Percentiles rank a stretch among this genome's conserved stretches.
phyloP scores from a whole-genome alignment of 2,329 filamentous ascomycete species.

The Hypoxylon sp. region DNA sequence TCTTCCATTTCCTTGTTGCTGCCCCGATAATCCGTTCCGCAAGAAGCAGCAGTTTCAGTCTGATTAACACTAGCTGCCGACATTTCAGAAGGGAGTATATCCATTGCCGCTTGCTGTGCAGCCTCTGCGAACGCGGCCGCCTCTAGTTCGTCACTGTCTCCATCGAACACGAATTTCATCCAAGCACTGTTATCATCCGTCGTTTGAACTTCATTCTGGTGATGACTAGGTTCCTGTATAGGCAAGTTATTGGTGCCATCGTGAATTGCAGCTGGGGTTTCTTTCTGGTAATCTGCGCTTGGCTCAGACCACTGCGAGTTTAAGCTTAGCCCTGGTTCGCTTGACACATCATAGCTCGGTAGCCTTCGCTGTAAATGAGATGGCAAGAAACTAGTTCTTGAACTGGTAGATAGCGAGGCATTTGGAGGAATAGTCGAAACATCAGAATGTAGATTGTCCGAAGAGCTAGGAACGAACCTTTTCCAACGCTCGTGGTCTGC shows the following conservation, averaged over 20 bases:
- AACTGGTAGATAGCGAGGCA: conserved; percentile 12
- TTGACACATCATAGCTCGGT: conserved; percentile 44
- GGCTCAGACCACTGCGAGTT: background rate
- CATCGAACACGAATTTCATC: conserved; percentile 51
- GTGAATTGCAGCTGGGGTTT: background rate
- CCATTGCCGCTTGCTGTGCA: conserved; percentile 45
- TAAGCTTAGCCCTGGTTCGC: conserved; percentile 20
- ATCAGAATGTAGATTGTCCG: conserved; percentile 17
- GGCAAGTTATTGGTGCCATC: background rate
- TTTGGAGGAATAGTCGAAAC: conserved; percentile 12
- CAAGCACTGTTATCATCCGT: conserved; percentile 46
- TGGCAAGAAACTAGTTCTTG: conserved; percentile 31
- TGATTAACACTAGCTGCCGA: conserved; percentile 22
- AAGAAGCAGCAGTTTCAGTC: conserved; percentile 33
- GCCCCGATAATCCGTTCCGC: conserved; percentile 17
- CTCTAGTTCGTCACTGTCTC: conserved; percentile 45
- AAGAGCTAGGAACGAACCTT: conserved; percentile 35
- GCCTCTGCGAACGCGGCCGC: conserved; percentile 47
- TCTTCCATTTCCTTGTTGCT: background rate
- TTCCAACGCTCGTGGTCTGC: conserved; percentile 46
- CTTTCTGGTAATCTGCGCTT: background rate
- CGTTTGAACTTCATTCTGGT: conserved; percentile 4
- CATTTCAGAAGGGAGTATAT: conserved; percentile 45
- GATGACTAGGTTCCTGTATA: background rate
- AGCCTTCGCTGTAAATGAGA: conserved; percentile 44